Evolutionary conservation across 768 basidiomycete species (phyloP).

Genomic region (Xerocomellus dryophilus): DNA sequence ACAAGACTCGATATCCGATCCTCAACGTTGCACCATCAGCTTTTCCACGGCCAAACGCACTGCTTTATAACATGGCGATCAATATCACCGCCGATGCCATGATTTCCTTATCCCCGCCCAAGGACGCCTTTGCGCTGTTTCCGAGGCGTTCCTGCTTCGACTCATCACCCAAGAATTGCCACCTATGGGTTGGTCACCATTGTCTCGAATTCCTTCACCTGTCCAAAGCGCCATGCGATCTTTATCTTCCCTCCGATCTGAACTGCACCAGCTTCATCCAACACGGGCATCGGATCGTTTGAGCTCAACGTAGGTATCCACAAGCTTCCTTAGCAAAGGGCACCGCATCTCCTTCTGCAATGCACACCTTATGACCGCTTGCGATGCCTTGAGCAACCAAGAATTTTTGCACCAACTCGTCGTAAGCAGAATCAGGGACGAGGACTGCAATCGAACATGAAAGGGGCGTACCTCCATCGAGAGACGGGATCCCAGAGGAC

Average conservation of each 20-base stretch:
- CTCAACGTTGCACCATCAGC: no score
- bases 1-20: no score
- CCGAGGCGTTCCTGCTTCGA: no score
- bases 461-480: constrained; percentile 90
- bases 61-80: no score
- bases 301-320: constrained; percentile 53
- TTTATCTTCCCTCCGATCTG: constrained; percentile 65
- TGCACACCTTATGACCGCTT: constrained; percentile 61
- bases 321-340: constrained; percentile 72
- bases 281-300: constrained; percentile 7
- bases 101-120: no score
- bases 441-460: constrained; percentile 69
- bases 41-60: no score
- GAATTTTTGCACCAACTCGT: constrained; percentile 81
- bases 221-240: constrained; percentile 97
- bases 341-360: constrained; percentile 58
- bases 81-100: no score
- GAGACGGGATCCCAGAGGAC: constrained; percentile 87
- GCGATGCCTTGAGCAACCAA: constrained; percentile 86
- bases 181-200: constrained; percentile 62
- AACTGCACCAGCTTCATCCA: constrained; percentile 34
- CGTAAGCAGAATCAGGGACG: constrained; percentile 88
- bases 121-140: no score
- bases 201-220: constrained; percentile 90
- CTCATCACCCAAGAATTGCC: constrained; percentile 16